Evolutionary conservation across 495 filamentous ascomycete genomes (phyloP).

Genomic region (Penicillium canescens): DNA sequence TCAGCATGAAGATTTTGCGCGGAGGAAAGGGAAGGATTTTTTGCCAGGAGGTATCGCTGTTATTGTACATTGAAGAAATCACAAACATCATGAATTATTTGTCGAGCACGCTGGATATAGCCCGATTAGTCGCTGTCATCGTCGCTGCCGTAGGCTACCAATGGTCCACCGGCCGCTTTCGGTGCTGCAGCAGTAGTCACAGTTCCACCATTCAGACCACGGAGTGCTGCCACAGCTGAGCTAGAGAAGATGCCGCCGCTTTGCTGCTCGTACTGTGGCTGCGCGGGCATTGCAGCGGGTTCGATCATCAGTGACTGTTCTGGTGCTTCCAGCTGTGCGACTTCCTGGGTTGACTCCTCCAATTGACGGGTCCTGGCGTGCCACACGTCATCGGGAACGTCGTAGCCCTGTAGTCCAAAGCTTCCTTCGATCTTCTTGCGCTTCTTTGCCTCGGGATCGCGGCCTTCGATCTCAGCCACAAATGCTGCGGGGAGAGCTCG

Average conservation of each 20-base stretch:
- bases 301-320: slow-evolving; percentile 48
- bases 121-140: slow-evolving; percentile 63
- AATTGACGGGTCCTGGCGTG: slow-evolving; percentile 65
- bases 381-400: slow-evolving; percentile 93
- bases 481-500: slow-evolving; percentile 88
- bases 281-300: slow-evolving; percentile 19
- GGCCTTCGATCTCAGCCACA: slow-evolving; percentile 91
- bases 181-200: slow-evolving; percentile 36
- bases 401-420: slow-evolving; percentile 89
- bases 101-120: neutral
- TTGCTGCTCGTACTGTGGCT: slow-evolving; percentile 17
- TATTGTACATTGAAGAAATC: slow-evolving; percentile 36
- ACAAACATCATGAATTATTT: slow-evolving; percentile 9
- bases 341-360: slow-evolving; percentile 38
- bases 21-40: slow-evolving; percentile 9
- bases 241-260: slow-evolving; percentile 74
- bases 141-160: slow-evolving; percentile 91
- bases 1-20: slow-evolving; percentile 1
- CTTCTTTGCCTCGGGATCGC: slow-evolving; percentile 82
- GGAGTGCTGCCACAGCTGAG: slow-evolving; percentile 73
- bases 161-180: slow-evolving; percentile 54
- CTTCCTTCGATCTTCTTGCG: slow-evolving; percentile 85
- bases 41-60: slow-evolving; percentile 37
- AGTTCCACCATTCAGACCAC: slow-evolving; percentile 45
- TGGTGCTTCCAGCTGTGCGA: slow-evolving; percentile 43